Evolutionary conservation across 768 basidiomycete species (phyloP), one percentile per base, ranked within the genome.

Genomic region (Trametopsis cervina): DNA sequence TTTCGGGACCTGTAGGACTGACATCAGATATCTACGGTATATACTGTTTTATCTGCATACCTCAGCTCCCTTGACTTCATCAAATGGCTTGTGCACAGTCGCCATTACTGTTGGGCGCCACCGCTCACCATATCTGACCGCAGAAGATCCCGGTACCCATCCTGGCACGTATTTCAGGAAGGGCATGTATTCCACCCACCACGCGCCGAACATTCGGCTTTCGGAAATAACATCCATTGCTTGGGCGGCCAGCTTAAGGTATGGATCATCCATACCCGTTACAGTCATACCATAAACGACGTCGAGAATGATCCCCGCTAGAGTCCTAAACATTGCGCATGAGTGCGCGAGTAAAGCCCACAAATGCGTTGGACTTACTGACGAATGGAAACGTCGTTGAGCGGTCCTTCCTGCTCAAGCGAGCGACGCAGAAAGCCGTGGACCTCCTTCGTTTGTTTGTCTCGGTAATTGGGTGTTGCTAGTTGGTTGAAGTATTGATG

Each of bases 401-500:
- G n/a, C n/a, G n/a, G n/a, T n/a, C n/a, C n/a, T 33, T 7, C 15
- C 29, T 15, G 12, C 4, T 47, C 37, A 2, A 39, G 37, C 1
- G 26, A n/a, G 7, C 29, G 29, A 15, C 29, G 29, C 7, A 33
- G 29, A 15, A 33, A 33, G 15, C 9, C 29, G 29, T 33, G 29
- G 15, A 33, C 15, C 29, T 33, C 29, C 7, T 15, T 7, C 15
- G 29, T 33, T 33, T 33, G 29, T 33, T 33, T 33, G 29, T 33
- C 29, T 7, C 37, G 45, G 27, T 51, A 52, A 15, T 42, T 22
- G 6, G 25, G 41, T 1, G 49, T 42, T n/a, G 44, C 51, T 22
- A 13, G 18, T 15, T 48, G 37, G 23, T 49, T 47, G 46, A 55
- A 55, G 36, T 52, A 36, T 26, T 52, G 51, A 35, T 52, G 54